Percentiles rank a stretch among this genome's conserved stretches.
Conservation (phyloP, 257 asterid genomes). For the Osmanthus fragrans region DNA sequence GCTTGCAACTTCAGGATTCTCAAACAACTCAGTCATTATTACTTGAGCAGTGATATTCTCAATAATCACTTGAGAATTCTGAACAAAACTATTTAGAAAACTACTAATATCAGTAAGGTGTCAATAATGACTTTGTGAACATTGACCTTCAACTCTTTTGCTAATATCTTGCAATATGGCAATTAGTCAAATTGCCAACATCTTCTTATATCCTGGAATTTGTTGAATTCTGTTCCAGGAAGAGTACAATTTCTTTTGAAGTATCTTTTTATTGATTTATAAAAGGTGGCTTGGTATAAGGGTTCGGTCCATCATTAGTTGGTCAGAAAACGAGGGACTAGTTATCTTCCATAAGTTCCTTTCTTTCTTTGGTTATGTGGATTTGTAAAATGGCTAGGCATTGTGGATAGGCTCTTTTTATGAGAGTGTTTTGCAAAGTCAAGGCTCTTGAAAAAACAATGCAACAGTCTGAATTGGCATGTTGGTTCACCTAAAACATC, state of each 20-base stretch:
- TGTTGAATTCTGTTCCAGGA: background rate
- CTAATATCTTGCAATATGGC: background rate
- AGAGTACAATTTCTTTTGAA: background rate
- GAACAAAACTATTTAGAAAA: background rate
- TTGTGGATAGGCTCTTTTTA: background rate
- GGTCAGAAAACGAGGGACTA: background rate
- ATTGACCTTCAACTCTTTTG: constrained; percentile 4
- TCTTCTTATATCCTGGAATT: background rate
- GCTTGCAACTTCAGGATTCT: background rate
- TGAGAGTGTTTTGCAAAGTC: background rate
- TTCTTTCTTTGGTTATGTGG: background rate
- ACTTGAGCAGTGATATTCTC: no score
- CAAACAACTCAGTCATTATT: background rate
- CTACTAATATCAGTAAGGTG: background rate
- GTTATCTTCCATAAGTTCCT: background rate
- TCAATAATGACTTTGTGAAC: background rate
- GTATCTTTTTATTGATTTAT: background rate
- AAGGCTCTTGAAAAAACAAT: background rate
- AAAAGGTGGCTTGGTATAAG: background rate
- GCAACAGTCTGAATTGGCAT: background rate
- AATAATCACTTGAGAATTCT: background rate
- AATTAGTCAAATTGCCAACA: background rate
- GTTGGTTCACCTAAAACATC: background rate
- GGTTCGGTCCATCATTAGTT: background rate
- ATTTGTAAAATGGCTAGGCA: background rate